Percentiles rank a stretch among this genome's conserved stretches.
Evolutionary conservation across 345 rosid genomes (phyloP).

Genomic region (Heritiera fomes): DNA sequence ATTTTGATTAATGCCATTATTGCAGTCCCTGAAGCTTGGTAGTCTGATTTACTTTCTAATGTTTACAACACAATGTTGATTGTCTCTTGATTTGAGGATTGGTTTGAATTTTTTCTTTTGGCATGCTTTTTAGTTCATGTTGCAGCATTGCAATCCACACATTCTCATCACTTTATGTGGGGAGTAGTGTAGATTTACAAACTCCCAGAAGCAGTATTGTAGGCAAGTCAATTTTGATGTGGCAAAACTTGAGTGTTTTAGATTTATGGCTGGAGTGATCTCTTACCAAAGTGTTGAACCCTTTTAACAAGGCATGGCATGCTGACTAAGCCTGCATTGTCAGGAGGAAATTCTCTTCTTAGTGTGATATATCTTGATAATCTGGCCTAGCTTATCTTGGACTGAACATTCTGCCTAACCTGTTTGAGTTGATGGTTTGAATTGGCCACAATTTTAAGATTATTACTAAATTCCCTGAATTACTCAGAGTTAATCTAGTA

Average conservation of each 20-base stretch:
- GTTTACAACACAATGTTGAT: neutral
- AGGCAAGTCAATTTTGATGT: slow-evolving; percentile 1
- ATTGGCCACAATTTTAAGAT: neutral
- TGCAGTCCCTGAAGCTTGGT: neutral
- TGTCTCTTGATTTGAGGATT: neutral
- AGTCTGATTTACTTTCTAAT: neutral
- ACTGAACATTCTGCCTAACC: neutral
- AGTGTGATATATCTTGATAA: slow-evolving; percentile 2
- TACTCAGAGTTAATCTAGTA: neutral
- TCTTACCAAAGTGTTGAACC: neutral
- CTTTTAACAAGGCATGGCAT: neutral
- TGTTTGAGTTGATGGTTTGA: neutral
- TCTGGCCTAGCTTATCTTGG: slow-evolving; percentile 1
- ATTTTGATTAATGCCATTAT: neutral
- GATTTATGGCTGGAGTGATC: neutral
- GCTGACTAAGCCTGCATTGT: neutral
- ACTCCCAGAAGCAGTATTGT: neutral
- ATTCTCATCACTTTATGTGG: neutral
- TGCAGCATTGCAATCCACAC: neutral
- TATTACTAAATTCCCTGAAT: neutral
- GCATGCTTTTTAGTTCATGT: neutral
- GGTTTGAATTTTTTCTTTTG: neutral
- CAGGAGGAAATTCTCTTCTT: neutral
- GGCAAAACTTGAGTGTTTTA: neutral
- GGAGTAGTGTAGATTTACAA: neutral